These are phyloP conservation scores for Castanopsis chinensis DNA, from an alignment of 306 rosid genomes.

Conservation along the genomic window DNA sequence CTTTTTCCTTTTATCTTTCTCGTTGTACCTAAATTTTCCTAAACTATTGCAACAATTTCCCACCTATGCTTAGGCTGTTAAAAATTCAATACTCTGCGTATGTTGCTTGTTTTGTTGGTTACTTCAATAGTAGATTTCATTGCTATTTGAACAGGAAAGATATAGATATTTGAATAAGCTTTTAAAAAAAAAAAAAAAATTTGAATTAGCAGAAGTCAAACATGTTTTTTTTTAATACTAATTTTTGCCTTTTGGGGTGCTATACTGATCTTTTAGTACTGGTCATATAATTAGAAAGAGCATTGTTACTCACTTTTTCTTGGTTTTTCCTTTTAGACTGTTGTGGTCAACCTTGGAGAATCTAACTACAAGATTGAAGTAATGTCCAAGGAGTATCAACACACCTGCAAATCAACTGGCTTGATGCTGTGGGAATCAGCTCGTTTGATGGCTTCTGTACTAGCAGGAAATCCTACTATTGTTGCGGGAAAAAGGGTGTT, in stretches of 20 bases:
- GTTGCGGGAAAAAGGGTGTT: conserved; percentile 72
- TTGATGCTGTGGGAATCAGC: conserved; percentile 97
- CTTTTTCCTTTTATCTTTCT: conserved; percentile 11
- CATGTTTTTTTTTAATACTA: background rate
- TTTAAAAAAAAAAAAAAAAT: too few species aligned
- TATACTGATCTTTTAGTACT: background rate
- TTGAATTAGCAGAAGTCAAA: too few species aligned
- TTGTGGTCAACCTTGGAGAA: conserved; percentile 54
- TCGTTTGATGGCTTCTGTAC: conserved; percentile 77
- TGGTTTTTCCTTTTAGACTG: conserved; percentile 24
- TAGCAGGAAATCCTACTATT: conserved; percentile 67
- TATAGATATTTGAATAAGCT: background rate
- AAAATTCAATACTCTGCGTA: background rate
- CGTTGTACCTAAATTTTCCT: background rate
- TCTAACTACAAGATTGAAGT: conserved; percentile 61
- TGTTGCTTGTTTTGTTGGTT: background rate
- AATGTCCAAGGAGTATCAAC: conserved; percentile 77
- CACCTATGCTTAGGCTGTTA: background rate
- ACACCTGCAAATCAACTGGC: conserved; percentile 90
- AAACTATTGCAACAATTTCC: background rate
- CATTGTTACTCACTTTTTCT: conserved; percentile 8
- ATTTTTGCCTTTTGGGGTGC: background rate
- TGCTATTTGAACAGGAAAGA: background rate
- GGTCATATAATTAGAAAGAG: background rate
- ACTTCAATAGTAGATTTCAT: background rate